Conservation (phyloP, 192 early-diverging fungal species). For the Oehlia diaphana region DNA sequence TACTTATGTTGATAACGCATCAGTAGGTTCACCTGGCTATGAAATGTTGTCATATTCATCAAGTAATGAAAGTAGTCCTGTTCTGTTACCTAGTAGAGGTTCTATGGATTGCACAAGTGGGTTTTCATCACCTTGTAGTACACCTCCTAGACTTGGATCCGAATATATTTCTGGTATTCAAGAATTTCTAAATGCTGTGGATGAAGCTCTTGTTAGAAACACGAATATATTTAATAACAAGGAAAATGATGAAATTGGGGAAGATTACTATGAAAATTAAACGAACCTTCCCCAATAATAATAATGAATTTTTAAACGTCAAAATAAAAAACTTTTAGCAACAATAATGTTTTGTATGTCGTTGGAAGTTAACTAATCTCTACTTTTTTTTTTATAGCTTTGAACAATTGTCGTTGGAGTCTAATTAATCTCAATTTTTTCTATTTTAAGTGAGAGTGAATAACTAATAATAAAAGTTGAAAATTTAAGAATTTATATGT, state of each 20-base stretch:
- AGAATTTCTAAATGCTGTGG: conserved; percentile 4
- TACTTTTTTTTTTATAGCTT: too few relatives aligned
- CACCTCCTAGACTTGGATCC: not conserved
- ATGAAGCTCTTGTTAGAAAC: not conserved
- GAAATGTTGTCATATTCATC: not conserved
- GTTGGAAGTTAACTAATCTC: too few relatives aligned
- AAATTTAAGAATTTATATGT: too few relatives aligned
- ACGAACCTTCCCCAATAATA: not conserved
- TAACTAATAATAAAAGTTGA: too few relatives aligned
- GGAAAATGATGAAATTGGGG: not conserved
- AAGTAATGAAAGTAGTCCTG: not conserved
- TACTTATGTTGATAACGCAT: not conserved
- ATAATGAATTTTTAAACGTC: not conserved
- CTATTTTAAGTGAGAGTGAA: too few relatives aligned
- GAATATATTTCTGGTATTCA: not conserved
- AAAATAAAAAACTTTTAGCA: too few relatives aligned
- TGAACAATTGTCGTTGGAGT: too few relatives aligned
- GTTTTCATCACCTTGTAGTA: not conserved
- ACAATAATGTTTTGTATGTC: too few relatives aligned
- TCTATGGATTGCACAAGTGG: not conserved
- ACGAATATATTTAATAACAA: not conserved
- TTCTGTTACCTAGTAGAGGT: not conserved
- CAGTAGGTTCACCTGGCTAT: not conserved
- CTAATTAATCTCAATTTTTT: too few relatives aligned
- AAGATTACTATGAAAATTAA: not conserved